Conservation (phyloP, 2,329 filamentous ascomycete species). For the Botryotinia convoluta region DNA sequence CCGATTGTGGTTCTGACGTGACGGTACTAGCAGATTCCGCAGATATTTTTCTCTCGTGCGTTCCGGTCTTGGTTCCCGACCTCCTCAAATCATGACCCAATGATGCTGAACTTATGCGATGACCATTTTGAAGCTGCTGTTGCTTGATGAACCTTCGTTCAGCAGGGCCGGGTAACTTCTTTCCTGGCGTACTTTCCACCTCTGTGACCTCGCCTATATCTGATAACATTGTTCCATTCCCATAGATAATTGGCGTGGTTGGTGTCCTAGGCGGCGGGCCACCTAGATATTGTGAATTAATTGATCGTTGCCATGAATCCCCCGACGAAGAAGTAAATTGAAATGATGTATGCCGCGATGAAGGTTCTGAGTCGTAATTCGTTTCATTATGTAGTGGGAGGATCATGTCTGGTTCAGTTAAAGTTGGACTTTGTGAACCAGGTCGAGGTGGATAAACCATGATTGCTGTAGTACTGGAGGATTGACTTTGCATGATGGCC, state of each 20-base stretch:
- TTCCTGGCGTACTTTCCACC: slow-evolving; percentile 49
- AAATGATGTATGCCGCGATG: slow-evolving; percentile 44
- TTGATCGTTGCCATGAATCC: slow-evolving; percentile 38
- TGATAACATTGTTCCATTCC: slow-evolving; percentile 66
- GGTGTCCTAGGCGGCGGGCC: slow-evolving; percentile 46
- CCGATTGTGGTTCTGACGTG: slow-evolving; percentile 48
- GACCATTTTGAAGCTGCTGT: slow-evolving; percentile 22
- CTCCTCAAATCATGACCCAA: slow-evolving; percentile 46
- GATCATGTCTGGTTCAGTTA: slow-evolving; percentile 95
- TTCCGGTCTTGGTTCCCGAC: slow-evolving; percentile 45
- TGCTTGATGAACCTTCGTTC: slow-evolving; percentile 36
- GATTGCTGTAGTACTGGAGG: slow-evolving; percentile 29
- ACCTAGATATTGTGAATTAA: slow-evolving; percentile 34
- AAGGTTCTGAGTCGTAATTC: slow-evolving; percentile 50
- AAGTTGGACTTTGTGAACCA: slow-evolving; percentile 80
- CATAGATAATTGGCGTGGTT: slow-evolving; percentile 65
- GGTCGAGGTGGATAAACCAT: slow-evolving; percentile 51
- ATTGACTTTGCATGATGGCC: slow-evolving; percentile 35
- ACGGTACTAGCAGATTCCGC: slow-evolving; percentile 61
- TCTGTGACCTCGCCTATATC: slow-evolving; percentile 60
- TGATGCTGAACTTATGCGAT: slow-evolving; percentile 47
- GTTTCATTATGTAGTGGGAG: slow-evolving; percentile 66
- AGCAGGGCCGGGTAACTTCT: slow-evolving; percentile 35
- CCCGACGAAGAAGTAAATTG: slow-evolving; percentile 34
- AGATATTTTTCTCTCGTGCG: slow-evolving; percentile 53